phyloP scores from a whole-genome alignment of 495 filamentous ascomycete genomes.

The Xylaria grammica region DNA sequence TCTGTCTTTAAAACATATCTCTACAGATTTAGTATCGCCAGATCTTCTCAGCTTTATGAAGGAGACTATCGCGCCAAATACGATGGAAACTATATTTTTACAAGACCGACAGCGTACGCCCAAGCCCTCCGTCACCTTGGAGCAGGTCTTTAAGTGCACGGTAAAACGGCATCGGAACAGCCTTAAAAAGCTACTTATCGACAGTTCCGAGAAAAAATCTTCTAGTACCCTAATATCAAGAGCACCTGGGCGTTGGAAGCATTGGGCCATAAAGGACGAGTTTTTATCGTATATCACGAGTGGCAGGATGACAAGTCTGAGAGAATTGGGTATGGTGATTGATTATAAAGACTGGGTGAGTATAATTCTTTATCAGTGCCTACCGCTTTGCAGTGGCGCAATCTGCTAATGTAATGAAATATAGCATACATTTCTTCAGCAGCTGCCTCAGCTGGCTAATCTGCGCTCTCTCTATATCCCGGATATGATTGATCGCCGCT shows the following conservation, averaged over 20 bases:
- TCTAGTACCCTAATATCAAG: slow-evolving; percentile 17
- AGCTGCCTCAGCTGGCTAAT: slow-evolving; percentile 75
- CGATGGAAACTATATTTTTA: slow-evolving; percentile 81
- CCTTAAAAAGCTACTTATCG: slow-evolving; percentile 77
- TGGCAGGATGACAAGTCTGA: slow-evolving; percentile 77
- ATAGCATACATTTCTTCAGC: slow-evolving; percentile 87
- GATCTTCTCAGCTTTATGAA: slow-evolving; percentile 82
- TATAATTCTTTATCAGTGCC: slow-evolving; percentile 21
- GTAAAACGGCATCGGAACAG: slow-evolving; percentile 75
- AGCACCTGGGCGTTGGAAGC: slow-evolving; percentile 59
- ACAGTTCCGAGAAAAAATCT: slow-evolving; percentile 65
- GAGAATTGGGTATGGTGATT: slow-evolving; percentile 77
- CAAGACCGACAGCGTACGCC: slow-evolving; percentile 69
- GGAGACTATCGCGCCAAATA: slow-evolving; percentile 84
- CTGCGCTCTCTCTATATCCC: slow-evolving; percentile 82
- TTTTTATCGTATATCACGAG: slow-evolving; percentile 69
- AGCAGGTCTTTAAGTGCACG: slow-evolving; percentile 75
- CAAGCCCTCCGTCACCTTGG: slow-evolving; percentile 65
- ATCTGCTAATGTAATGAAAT: slow-evolving; percentile 12
- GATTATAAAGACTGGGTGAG: slow-evolving; percentile 89
- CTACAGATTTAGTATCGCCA: slow-evolving; percentile 80
- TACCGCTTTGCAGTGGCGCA: not conserved
- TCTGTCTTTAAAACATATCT: slow-evolving; percentile 77
- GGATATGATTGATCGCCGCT: slow-evolving; percentile 59
- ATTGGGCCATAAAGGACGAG: slow-evolving; percentile 63